Evolutionary conservation across 768 basidiomycete genomes (phyloP).

Genomic region (Leccinum ochraceum): DNA sequence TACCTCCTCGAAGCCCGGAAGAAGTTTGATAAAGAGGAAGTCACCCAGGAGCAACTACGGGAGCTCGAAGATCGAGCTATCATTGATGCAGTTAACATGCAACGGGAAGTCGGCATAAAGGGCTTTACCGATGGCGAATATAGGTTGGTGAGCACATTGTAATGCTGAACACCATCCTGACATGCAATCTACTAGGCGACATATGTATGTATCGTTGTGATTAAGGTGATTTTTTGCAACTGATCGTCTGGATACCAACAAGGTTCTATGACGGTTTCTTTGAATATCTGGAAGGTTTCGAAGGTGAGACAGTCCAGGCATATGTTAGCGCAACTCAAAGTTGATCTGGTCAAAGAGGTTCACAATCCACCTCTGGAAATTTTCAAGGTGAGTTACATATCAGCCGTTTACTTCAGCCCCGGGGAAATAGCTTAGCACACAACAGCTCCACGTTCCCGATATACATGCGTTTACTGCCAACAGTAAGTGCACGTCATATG

Average conservation of each 20-base stretch:
- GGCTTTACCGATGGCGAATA: conserved; percentile 45
- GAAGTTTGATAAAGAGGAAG: conserved; percentile 36
- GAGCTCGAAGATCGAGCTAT: conserved; percentile 43
- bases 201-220: conserved; percentile 20
- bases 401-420: no score
- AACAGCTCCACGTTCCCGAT: conserved; percentile 29
- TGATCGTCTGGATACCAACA: neutral
- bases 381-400: conserved; percentile 20
- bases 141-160: conserved; percentile 28
- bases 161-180: conserved; percentile 1
- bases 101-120: conserved; percentile 43
- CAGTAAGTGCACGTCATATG: conserved; percentile 9
- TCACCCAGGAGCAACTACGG: conserved; percentile 36
- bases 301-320: conserved; percentile 16
- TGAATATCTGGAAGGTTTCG: conserved; percentile 27
- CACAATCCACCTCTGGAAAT: conserved; percentile 26
- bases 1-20: no score
- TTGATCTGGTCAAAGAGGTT: conserved; percentile 20
- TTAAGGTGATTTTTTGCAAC: neutral
- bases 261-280: conserved; percentile 35
- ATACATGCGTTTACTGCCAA: conserved; percentile 22
- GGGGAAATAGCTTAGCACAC: neutral
- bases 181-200: conserved; percentile 20
- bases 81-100: conserved; percentile 36
- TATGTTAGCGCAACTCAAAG: neutral